phyloP scores from a whole-genome alignment of 768 basidiomycete species.

The Suillus paluster region DNA sequence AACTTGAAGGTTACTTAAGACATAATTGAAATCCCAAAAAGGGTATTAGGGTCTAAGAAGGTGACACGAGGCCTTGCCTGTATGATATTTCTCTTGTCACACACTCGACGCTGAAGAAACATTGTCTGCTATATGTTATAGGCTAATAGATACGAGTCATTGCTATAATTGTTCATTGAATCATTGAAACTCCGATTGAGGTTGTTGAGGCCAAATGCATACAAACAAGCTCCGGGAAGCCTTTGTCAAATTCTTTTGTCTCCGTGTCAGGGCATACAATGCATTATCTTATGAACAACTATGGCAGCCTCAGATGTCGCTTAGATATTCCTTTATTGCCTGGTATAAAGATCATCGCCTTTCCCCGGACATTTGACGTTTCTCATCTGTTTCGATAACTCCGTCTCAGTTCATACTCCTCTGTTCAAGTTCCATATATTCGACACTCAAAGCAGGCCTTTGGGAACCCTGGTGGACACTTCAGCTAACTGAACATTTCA shows the following conservation, averaged over 20 bases:
- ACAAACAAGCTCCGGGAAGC: constrained; percentile 11
- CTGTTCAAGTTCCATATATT: constrained; percentile 11
- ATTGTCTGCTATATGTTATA: not conserved
- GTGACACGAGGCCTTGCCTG: too few species aligned
- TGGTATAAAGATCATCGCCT: constrained; percentile 18
- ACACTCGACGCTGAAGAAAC: not conserved
- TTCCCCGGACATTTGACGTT: constrained; percentile 4
- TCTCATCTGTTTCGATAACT: constrained; percentile 13
- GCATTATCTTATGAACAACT: constrained; percentile 16
- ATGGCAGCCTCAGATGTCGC: constrained; percentile 16
- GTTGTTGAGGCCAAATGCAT: constrained; percentile 7
- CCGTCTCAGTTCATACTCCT: constrained; percentile 15
- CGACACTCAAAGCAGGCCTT: constrained; percentile 26
- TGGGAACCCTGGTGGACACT: constrained; percentile 18
- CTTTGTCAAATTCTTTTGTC: constrained; percentile 8
- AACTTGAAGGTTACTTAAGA: too few species aligned
- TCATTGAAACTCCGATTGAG: constrained; percentile 12
- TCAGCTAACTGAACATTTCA: constrained; percentile 20
- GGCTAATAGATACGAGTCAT: constrained; percentile 8
- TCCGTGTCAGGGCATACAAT: constrained; percentile 13
- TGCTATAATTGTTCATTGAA: not conserved
- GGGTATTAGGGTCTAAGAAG: too few species aligned
- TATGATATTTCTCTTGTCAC: not conserved
- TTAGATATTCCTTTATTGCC: constrained; percentile 12
- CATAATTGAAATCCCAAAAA: constrained; percentile 5